Conservation (phyloP, 1,284 basidiomycete species). For the Anthracocystis walkeri region DNA sequence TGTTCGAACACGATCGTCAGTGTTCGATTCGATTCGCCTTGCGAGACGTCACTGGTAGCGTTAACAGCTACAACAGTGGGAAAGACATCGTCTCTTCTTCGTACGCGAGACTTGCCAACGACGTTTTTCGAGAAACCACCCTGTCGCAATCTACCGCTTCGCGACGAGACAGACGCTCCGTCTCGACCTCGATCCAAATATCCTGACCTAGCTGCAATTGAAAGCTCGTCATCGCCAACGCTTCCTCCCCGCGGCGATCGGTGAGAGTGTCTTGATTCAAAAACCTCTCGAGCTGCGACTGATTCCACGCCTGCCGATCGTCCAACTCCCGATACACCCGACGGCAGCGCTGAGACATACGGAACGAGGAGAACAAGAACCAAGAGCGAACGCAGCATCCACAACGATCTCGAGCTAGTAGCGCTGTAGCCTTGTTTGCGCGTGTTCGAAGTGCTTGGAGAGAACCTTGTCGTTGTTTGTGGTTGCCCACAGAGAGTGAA, state of each 20-base stretch:
- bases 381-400: constrained; percentile 38
- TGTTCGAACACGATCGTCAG: constrained; percentile 38
- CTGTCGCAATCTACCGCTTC: constrained; percentile 8
- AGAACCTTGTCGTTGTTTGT: constrained; percentile 10
- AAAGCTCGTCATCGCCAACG: constrained; percentile 9
- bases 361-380: constrained; percentile 39
- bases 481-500: constrained; percentile 15
- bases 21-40: constrained; percentile 7
- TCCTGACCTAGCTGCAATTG: constrained; percentile 21
- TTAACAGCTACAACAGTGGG: constrained; percentile 38
- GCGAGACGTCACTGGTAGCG: background rate
- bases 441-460: constrained; percentile 8
- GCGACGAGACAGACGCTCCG: background rate
- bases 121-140: constrained; percentile 12
- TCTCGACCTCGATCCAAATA: constrained; percentile 40
- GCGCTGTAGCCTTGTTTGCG: background rate
- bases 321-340: constrained; percentile 17
- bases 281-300: constrained; percentile 21
- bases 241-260: background rate
- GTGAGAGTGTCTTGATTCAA: constrained; percentile 15
- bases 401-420: constrained; percentile 7
- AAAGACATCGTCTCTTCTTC: constrained; percentile 34
- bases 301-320: constrained; percentile 31
- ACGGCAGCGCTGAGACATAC: constrained; percentile 34
- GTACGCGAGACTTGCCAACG: constrained; percentile 11